Evolutionary conservation across 306 rosid genomes (phyloP).

Genomic region (Cucumis cinereus): DNA sequence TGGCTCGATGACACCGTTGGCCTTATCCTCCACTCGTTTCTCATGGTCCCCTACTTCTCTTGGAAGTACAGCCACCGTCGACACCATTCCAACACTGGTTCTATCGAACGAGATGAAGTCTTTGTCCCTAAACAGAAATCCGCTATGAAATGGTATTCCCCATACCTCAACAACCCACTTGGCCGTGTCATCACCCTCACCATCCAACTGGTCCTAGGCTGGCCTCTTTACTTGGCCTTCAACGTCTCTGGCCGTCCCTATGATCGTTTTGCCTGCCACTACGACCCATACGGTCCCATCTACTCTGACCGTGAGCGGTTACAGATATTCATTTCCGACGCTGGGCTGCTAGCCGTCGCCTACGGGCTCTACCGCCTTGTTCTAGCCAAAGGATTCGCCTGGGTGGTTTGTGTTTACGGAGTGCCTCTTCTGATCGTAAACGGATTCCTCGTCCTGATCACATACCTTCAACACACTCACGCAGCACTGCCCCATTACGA

Average conservation of each 20-base stretch:
- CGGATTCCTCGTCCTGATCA: conserved; percentile 72
- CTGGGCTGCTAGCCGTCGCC: conserved; percentile 27
- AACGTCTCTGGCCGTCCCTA: conserved; percentile 61
- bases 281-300: conserved; percentile 66
- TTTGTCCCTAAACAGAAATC: conserved; percentile 75
- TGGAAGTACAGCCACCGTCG: conserved; percentile 99
- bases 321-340: conserved; percentile 59
- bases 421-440: conserved; percentile 70
- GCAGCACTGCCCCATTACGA: conserved; percentile 79
- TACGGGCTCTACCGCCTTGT: conserved; percentile 49
- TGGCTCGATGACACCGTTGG: conserved; percentile 95
- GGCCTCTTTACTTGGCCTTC: conserved; percentile 71
- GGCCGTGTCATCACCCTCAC: conserved; percentile 50
- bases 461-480: conserved; percentile 93
- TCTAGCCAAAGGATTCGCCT: conserved; percentile 55
- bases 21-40: conserved; percentile 71
- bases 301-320: conserved; percentile 54
- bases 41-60: conserved; percentile 87
- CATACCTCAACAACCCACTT: conserved; percentile 68
- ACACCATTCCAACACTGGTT: conserved; percentile 86
- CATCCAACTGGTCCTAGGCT: conserved; percentile 43
- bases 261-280: conserved; percentile 66
- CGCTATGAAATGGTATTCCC: conserved; percentile 38
- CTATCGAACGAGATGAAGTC: conserved; percentile 85
- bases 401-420: conserved; percentile 72